phyloP scores from a whole-genome alignment of 1,284 basidiomycete species.

The Trichosporon ovoides region DNA sequence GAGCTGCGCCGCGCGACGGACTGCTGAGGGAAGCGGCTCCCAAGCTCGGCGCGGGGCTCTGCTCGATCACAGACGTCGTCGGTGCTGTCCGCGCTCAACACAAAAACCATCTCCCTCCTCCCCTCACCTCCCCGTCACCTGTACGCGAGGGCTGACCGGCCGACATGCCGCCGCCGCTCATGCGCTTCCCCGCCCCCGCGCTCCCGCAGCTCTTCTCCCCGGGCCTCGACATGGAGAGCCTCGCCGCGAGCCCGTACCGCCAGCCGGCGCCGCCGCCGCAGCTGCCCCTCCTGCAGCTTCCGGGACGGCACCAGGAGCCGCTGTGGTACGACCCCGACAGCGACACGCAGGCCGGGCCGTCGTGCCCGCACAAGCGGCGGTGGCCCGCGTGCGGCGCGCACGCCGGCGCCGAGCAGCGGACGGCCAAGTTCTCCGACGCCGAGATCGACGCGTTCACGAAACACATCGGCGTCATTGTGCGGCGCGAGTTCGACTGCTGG shows the following conservation, averaged over 20 bases:
- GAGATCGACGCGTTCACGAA: slow-evolving; percentile 42
- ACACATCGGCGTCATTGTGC: slow-evolving; percentile 42
- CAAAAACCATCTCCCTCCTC: neutral
- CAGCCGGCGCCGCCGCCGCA: slow-evolving; percentile 45
- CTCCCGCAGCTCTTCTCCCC: slow-evolving; percentile 14
- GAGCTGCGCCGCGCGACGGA: too few species aligned
- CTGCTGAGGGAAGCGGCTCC: too few species aligned
- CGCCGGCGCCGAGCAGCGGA: slow-evolving; percentile 19
- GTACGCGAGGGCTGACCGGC: neutral
- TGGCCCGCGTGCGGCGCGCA: slow-evolving; percentile 39
- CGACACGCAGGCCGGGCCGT: slow-evolving; percentile 11
- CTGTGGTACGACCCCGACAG: slow-evolving; percentile 10
- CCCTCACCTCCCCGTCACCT: too few species aligned
- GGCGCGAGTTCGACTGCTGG: slow-evolving; percentile 48
- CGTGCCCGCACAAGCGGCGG: slow-evolving; percentile 25
- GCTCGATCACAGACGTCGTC: too few species aligned
- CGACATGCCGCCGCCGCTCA: slow-evolving; percentile 13
- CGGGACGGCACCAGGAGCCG: slow-evolving; percentile 38
- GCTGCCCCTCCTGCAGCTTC: slow-evolving; percentile 36
- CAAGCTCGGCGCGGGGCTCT: too few species aligned
- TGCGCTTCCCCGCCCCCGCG: slow-evolving; percentile 18
- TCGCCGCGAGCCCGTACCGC: slow-evolving; percentile 35
- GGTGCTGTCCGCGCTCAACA: neutral
- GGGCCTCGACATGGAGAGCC: slow-evolving; percentile 7
- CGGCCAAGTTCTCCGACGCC: slow-evolving; percentile 31